Base-by-base conservation (phyloP, 208 protist species). In the Trypanosoma lewisi region DNA sequence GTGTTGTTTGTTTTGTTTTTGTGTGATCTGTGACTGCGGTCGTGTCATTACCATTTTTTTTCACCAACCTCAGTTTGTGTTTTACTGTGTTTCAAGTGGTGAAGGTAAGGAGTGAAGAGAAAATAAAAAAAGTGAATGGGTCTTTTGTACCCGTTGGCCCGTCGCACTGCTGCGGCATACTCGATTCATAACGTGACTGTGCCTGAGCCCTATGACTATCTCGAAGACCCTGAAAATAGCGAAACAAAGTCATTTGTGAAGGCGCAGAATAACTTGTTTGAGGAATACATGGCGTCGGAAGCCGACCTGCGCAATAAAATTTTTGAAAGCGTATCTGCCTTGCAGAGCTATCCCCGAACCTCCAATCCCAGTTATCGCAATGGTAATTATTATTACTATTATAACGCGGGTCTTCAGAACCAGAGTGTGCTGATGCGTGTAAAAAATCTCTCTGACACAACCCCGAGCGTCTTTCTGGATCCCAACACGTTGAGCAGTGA, bases 331-430 rank as follows among this genome's bases (percentile, higher is more conserved):
- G 66, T 95, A 47, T 77, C 66, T 19, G 55, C 61, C 16, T 75
- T 82, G 64, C 76, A 87, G 34, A 77, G 97, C 79, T 98, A 92
- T 67, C 66, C 83, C 33, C 93, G 94, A 52, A 87, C 85, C 23
- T 70, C 77, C 30, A 67, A 61, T 49, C 89, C 90, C 2, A 85
- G 77, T 50, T 75, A 79, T 52, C 77, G 76, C 28, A 81, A 77
- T 16, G 64, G 70, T 23, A 52, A 77, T 30, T 97, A 91, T 72
- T 97, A 96, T 78, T 96, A 83, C 68, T 80, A 83, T 48, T 80
- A 89, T 76, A 98, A 98, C 79, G 83, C 80, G 1, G 95, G 95
- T 1, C 78, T 97, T 65, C 93, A 97, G 80, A 97, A 97, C 55
- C 87, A 95, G 62, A 85, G 73, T 67, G 85, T 95, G 16, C 73